Conservation (phyloP, 331 rosid genomes). For the Acacia pycnantha region DNA sequence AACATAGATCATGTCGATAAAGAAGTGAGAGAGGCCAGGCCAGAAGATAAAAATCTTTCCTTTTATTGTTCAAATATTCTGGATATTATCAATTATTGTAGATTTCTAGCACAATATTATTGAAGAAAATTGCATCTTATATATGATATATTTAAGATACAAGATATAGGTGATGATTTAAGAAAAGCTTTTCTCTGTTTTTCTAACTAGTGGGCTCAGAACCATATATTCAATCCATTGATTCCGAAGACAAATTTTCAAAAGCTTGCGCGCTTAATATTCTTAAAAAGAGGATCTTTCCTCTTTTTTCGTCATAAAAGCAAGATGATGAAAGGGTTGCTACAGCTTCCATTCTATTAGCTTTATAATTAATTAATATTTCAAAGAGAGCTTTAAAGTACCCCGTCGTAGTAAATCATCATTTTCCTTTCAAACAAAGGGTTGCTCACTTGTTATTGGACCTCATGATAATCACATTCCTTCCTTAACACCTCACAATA, state of each 20-base stretch:
- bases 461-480: no score
- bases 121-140: background rate
- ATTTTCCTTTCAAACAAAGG: background rate
- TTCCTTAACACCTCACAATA: no score
- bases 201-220: conserved; percentile 33
- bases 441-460: no score
- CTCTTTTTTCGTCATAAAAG: conserved; percentile 31
- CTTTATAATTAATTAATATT: background rate
- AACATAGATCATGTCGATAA: background rate
- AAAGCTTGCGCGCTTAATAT: conserved; percentile 33
- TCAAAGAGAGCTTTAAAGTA: background rate
- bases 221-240: conserved; percentile 33
- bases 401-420: background rate
- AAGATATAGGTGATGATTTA: conserved; percentile 2
- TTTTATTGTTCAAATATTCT: conserved; percentile 16
- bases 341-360: background rate
- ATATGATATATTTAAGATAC: background rate
- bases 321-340: conserved; percentile 29
- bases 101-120: conserved; percentile 11
- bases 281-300: conserved; percentile 33
- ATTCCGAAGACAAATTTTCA: conserved; percentile 40
- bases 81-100: conserved; percentile 25
- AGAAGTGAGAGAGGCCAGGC: background rate
- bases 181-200: background rate
- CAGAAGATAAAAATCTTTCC: background rate